A percentile compares a stretch with the other conserved stretches of the same genome.
These are phyloP conservation scores for Triticum dicoccoides DNA, from an alignment of 176 grass and related monocot genomes.

Conservation along the genomic window DNA sequence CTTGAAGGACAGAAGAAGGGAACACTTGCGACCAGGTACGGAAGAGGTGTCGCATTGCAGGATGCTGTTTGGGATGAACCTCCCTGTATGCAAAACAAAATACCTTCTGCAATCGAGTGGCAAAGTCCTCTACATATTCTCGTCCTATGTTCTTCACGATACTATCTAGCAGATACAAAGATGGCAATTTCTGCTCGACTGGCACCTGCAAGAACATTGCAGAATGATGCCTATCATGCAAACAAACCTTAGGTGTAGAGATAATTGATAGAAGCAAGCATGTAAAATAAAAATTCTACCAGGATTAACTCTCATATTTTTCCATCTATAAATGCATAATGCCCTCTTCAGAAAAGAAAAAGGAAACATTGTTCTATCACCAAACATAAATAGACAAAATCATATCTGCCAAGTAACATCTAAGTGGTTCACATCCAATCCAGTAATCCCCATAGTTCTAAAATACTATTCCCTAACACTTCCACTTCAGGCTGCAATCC, in stretches of 20 bases:
- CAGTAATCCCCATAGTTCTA: neutral
- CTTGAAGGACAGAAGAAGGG: slow-evolving; percentile 57
- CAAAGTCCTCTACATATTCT: slow-evolving; percentile 80
- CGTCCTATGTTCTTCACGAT: slow-evolving; percentile 97
- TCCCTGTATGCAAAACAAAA: slow-evolving; percentile 80
- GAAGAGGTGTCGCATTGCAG: slow-evolving; percentile 84
- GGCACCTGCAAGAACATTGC: slow-evolving; percentile 64
- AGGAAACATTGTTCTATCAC: neutral
- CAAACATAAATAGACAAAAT: slow-evolving; percentile 2
- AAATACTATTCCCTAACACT: neutral
- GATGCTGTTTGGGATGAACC: slow-evolving; percentile 70
- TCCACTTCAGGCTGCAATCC: neutral
- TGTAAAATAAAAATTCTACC: slow-evolving; percentile 11
- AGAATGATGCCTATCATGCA: slow-evolving; percentile 16
- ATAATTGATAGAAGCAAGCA: slow-evolving; percentile 10
- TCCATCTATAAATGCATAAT: slow-evolving; percentile 1
- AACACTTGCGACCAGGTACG: slow-evolving; percentile 87
- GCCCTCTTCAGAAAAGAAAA: slow-evolving; percentile 22
- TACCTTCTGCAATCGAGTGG: slow-evolving; percentile 63
- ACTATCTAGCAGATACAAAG: slow-evolving; percentile 96
- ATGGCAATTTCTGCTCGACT: slow-evolving; percentile 86
- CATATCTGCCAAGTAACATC: neutral
- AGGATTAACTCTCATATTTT: neutral
- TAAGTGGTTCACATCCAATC: slow-evolving; percentile 6
- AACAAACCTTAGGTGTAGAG: neutral